Evolutionary conservation across 345 rosid species (phyloP).

Genomic region (Pistacia atlantica): DNA sequence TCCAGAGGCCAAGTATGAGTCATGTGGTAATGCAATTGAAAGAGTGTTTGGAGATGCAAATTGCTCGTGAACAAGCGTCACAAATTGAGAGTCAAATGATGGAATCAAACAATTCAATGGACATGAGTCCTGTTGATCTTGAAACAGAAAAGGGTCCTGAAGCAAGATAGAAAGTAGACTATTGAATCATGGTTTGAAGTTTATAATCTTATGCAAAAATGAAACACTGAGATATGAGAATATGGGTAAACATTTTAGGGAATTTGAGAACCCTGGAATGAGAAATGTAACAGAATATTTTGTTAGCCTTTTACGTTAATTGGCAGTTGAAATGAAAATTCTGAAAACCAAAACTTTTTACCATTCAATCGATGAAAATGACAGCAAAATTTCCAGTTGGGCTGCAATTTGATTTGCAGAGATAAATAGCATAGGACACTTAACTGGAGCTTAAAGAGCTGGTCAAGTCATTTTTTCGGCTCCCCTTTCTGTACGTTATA

Average conservation of each 20-base stretch:
- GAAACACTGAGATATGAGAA: no score
- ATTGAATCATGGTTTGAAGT: not conserved
- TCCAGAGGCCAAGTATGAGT: constrained; percentile 38
- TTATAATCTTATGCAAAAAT: not conserved
- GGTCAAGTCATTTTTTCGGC: no score
- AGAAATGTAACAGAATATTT: not conserved
- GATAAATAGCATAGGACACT: not conserved
- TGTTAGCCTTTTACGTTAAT: not conserved
- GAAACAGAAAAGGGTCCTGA: constrained; percentile 22
- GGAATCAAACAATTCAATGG: constrained; percentile 21
- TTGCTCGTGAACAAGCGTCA: constrained; percentile 9
- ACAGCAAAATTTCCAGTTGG: no score
- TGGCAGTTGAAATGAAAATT: no score
- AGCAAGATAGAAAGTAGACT: constrained; percentile 13
- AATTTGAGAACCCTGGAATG: not conserved
- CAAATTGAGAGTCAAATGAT: not conserved
- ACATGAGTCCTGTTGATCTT: constrained; percentile 5
- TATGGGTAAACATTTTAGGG: not conserved
- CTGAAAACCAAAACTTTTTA: no score
- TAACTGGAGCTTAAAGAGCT: no score
- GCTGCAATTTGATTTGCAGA: no score
- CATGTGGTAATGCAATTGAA: constrained; percentile 31
- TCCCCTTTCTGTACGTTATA: not conserved
- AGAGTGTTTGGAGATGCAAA: constrained; percentile 29
- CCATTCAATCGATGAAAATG: no score